phyloP scores from a whole-genome alignment of 2,329 filamentous ascomycete genomes.

The Penicillium sp. region DNA sequence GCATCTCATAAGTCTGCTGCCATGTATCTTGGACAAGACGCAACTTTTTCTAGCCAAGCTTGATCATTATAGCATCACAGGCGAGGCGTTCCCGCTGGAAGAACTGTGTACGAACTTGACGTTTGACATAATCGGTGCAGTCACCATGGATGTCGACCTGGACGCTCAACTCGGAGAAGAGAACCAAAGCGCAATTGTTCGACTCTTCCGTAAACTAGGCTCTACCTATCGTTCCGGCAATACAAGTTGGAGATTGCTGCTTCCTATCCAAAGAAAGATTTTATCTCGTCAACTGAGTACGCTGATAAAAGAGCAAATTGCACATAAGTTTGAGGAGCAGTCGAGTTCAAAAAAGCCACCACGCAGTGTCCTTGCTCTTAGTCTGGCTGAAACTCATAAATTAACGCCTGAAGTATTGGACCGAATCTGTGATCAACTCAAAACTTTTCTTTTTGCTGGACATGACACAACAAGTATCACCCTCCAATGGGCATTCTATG shows the following conservation, averaged over 20 bases:
- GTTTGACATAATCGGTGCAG: slow-evolving; percentile 35
- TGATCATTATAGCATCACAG: not conserved
- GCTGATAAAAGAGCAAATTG: not conserved
- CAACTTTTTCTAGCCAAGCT: slow-evolving; percentile 25
- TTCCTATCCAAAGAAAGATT: not conserved
- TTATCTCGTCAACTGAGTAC: not conserved
- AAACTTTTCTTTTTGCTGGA: slow-evolving; percentile 32
- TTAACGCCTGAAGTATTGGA: slow-evolving; percentile 6
- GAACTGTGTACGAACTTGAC: slow-evolving; percentile 28
- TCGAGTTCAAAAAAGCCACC: not conserved
- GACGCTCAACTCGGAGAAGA: slow-evolving; percentile 19
- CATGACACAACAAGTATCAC: slow-evolving; percentile 22
- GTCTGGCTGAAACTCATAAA: not conserved
- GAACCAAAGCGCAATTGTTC: slow-evolving; percentile 21
- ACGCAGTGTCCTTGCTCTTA: not conserved
- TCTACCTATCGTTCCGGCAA: slow-evolving; percentile 4
- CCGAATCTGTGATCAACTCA: slow-evolving; percentile 27
- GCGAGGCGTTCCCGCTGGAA: slow-evolving; percentile 28
- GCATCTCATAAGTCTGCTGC: slow-evolving; percentile 29
- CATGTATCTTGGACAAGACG: slow-evolving; percentile 30
- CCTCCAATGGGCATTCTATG: slow-evolving; percentile 24
- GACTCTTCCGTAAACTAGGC: slow-evolving; percentile 23
- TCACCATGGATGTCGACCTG: slow-evolving; percentile 24
- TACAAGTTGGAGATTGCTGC: not conserved
- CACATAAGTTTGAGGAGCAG: not conserved